Evolutionary conservation across 345 rosid genomes (phyloP).

Genomic region (Viola odorata): DNA sequence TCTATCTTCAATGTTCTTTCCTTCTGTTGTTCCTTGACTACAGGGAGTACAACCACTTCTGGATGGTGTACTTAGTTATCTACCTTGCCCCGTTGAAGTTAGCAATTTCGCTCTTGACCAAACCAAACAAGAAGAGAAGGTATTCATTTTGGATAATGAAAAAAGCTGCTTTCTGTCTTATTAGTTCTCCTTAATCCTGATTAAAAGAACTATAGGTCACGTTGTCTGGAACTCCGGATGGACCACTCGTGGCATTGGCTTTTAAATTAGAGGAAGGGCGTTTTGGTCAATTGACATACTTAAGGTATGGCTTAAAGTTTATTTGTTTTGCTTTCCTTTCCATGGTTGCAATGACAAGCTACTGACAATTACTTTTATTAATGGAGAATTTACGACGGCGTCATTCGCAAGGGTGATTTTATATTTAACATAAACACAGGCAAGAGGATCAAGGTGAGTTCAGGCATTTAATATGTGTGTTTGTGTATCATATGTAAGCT

Average conservation of each 20-base stretch:
- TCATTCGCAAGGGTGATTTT: slow-evolving; percentile 89
- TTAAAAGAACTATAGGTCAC: slow-evolving; percentile 45
- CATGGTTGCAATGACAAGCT: not conserved
- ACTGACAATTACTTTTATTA: not conserved
- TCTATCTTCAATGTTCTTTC: slow-evolving; percentile 4
- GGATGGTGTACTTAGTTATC: slow-evolving; percentile 77
- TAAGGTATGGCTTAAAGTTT: slow-evolving; percentile 41
- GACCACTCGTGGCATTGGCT: slow-evolving; percentile 96
- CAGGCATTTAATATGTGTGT: not conserved
- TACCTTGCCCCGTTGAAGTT: slow-evolving; percentile 94
- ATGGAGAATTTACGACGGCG: slow-evolving; percentile 87
- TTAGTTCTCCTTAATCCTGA: not conserved
- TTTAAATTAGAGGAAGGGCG: slow-evolving; percentile 98
- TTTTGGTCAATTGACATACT: slow-evolving; percentile 86
- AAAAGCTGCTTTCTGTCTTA: slow-evolving; percentile 3
- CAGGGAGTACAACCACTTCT: slow-evolving; percentile 97
- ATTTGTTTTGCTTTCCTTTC: not conserved
- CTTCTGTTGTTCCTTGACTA: slow-evolving; percentile 5
- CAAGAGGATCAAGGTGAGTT: slow-evolving; percentile 83
- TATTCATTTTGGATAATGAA: slow-evolving; percentile 15
- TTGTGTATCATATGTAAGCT: too few species aligned
- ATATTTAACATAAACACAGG: slow-evolving; percentile 86
- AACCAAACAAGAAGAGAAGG: slow-evolving; percentile 82
- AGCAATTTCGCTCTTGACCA: slow-evolving; percentile 92
- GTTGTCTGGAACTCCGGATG: slow-evolving; percentile 82